Evolutionary conservation across 495 filamentous ascomycete species (phyloP).

Genomic region (Talaromyces ruber): DNA sequence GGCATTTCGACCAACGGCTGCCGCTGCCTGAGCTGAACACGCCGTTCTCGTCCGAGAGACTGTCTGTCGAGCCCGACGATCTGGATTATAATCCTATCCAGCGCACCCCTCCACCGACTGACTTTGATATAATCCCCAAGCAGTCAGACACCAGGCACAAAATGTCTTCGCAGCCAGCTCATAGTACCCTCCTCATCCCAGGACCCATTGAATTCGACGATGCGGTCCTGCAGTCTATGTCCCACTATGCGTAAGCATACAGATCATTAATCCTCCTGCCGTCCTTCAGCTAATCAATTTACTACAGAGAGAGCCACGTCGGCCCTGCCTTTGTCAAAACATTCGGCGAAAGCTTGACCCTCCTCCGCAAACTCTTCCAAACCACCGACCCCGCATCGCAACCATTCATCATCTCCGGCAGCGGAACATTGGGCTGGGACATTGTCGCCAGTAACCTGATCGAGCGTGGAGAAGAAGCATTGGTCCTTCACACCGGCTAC

Average conservation of each 20-base stretch:
- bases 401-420: conserved; percentile 88
- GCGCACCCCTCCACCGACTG: conserved; percentile 22
- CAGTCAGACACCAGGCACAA: conserved; percentile 7
- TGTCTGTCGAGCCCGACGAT: conserved; percentile 45
- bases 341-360: conserved; percentile 81
- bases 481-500: conserved; percentile 93
- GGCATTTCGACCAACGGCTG: conserved; percentile 60
- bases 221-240: conserved; percentile 90
- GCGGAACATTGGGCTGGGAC: conserved; percentile 95
- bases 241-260: conserved; percentile 75
- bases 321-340: conserved; percentile 76
- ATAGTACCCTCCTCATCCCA: conserved; percentile 83
- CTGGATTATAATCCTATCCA: conserved; percentile 46
- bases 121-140: conserved; percentile 8
- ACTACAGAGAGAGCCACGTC: conserved; percentile 79
- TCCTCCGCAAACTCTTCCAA: conserved; percentile 90
- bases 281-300: not conserved
- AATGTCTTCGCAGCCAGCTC: conserved; percentile 74
- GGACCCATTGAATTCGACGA: conserved; percentile 98
- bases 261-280: not conserved
- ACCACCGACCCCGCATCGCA: conserved; percentile 73
- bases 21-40: conserved; percentile 57
- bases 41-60: conserved; percentile 58
- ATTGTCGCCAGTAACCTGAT: conserved; percentile 83
- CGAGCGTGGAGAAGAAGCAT: conserved; percentile 79